Evolutionary conservation across 768 basidiomycete species (phyloP), one percentile per base, ranked within the genome.

Genomic region (Coprinopsis marcescibilis): DNA sequence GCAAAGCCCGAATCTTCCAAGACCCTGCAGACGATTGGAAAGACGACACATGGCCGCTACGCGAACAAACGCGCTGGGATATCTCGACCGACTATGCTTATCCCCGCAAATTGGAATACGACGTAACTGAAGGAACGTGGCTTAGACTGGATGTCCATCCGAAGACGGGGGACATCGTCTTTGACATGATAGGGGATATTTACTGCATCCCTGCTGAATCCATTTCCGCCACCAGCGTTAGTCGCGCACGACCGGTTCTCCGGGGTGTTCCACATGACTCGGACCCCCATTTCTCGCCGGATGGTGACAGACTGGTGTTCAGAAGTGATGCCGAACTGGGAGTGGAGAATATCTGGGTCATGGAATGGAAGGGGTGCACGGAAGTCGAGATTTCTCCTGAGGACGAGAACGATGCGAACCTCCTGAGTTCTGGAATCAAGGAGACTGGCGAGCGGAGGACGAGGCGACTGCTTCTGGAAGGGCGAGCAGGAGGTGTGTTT

Each of bases 41-140:
- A 48, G 74, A 76, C 56, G 60, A 85, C 49, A 57, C 80, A 21
- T 88, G 77, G 69, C 85, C 85, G 17, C 61, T 83, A 20, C 81
- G 82, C 26, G 64, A 68, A 23, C 76, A 71, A 47, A 74, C 70
- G 1, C 69, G 71, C 30, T 88, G 83, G 83, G 85, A 87, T 56
- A 86, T 87, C 50, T 85, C 84, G 17, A 85, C 83, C 17, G 80
- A 86, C 65, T 85, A 76, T 53, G 71, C 77, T n/a, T 76, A 78
- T 62, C 79, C 83, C 1, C 78, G 84, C n/a, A 63, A 62, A 15
- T 65, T 86, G 25, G 72, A 76, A 46, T 88, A 81, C 58, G 78
- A 85, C 46, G 84, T 86, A 12, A 67, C 72, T 33, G 81, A 86
- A 57, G 85, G 85, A 6, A 87, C 85, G 27, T 88, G 84, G 84